Evolutionary conservation across 768 basidiomycete species (phyloP), one percentile per base, ranked within the genome.

Genomic region (Gautieria morchelliformis): DNA sequence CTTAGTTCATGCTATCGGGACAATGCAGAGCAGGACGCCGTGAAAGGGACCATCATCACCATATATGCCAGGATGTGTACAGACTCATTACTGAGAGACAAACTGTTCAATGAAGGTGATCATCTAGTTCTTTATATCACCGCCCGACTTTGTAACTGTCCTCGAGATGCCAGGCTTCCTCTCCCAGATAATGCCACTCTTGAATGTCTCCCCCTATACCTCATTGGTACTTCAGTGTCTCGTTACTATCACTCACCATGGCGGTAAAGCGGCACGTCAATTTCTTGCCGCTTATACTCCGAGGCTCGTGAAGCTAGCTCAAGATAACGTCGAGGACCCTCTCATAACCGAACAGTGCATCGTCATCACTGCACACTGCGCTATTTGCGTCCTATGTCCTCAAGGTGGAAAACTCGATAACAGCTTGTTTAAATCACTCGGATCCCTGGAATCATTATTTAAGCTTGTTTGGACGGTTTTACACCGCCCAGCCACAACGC

Each of bases 41-140:
- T 85, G 17, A 67, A 70, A 49, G 83, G 81, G 0, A 82, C 78
- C 0, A 78, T 85, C 45, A 72, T 83, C 8, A 80, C 77, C 8
- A 80, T 87, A 49, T 84, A 78, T 60, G 76, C 82, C 15, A 81
- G 80, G 63, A 81, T 85, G 79, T 83, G 75, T 33, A 74, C 72
- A 0, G 84, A 85, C 64, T 72, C 80, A 3, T 70, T 85, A 39
- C 66, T 85, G 56, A 72, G 85, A 17, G 77, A 84, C 66, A 79
- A 80, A 58, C 69, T 86, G 15, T 77, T 82, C 61, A 71, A 76
- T 37, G 75, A 75, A 72, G 84, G 84, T 83, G 54, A 4, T 60
- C 46, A 15, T 27, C 14, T 15, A 20, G 32, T 14, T 32, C 20
- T 33, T 49, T 33, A 35, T 17, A 19, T 20, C 5, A n/a, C 48